Base-by-base conservation (phyloP, 768 basidiomycete species). In the Ramaria rubella region DNA sequence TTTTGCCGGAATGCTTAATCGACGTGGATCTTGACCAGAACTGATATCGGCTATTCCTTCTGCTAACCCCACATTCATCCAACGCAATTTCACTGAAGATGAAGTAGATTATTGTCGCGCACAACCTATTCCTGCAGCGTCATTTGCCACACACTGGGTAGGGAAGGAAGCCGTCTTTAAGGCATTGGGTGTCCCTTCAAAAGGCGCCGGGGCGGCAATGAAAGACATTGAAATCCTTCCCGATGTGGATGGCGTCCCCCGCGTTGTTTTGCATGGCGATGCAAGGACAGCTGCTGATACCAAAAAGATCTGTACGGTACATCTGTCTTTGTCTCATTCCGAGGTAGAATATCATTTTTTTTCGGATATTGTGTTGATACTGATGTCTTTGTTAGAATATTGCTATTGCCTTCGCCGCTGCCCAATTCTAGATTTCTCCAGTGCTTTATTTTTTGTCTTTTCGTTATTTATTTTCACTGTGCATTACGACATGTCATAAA, bases 121-220 rank as follows among this genome's bases (percentile, higher is more conserved):
- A n/a, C 93, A 97, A 65, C 86, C 95, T 2, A 90, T 89, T 48
- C 83, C 90, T 17, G 71, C 80, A 1, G 87, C 96, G 7, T 97
- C 95, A 2, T 94, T 96, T 67, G 95, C 96, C 21, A 94, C 90
- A 33, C 88, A 94, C 55, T 99, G 96, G 95, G 90, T 82, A 26
- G 95, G 92, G 50, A 99, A 98, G 73, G 96, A 98, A 70, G 95
- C 94, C 2, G 83, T 88, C 53, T 97, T 98, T 85, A 98, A 98
- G 75, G 89, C 93, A 4, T 80, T 99, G 1, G 89, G 91, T 21
- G 87, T 93, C 43, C 73, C 85, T 19, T 93, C 90, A 3, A 88
- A 91, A 71, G 96, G 96, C 36, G 95, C 94, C 11, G 90, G 82
- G 5, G 94, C 96, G 15, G 77, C 87, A n/a, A 86, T 98, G 87